Base-by-base conservation (phyloP, 1,284 basidiomycete species). In the Leucoagaricus sp. region DNA sequence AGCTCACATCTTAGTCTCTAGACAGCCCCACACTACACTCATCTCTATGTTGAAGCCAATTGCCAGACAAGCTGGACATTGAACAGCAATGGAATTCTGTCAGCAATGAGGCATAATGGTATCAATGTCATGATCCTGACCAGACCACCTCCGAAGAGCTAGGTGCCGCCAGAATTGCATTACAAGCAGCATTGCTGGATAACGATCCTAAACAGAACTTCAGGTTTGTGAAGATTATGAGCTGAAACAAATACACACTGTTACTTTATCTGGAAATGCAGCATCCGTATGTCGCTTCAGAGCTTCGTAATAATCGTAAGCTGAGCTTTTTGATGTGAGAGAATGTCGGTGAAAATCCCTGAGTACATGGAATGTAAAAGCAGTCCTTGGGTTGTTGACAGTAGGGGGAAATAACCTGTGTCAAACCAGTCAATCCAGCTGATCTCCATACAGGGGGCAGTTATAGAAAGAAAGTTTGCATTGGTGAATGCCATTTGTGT, bases 1-100 rank as follows among this genome's bases (percentile, higher is more conserved):
- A n/a, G n/a, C n/a, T n/a, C n/a, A n/a, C n/a, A n/a, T n/a, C n/a
- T n/a, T n/a, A n/a, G n/a, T n/a, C n/a, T n/a, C n/a, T n/a, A n/a
- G n/a, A n/a, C n/a, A n/a, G n/a, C n/a, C n/a, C n/a, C n/a, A n/a
- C n/a, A n/a, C 36, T 8, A n/a, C 36, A 38, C 4, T n/a, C 8
- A 15, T n/a, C 12, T 38, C 36, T 15, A 70, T 54, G 57, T 71
- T 72, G 50, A 71, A 62, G 2, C 63, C 64, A 7, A 67, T 53
- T 31, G 68, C 61, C 4, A 66, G 68, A 46, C 71, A 72, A 0
- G 68, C 65, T 17, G 66, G 67, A 47, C 69, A 72, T n/a, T 58
- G 42, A 4, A 71, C 44, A 1, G 63, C 62, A 13, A 71, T 19
- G 26, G 60, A 65, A 2, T 55, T 50, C 13, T 54, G 23, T 1